These are phyloP conservation scores for Euphorbia pulcherrima DNA, from an alignment of 345 rosid genomes.

Conservation along the genomic window DNA sequence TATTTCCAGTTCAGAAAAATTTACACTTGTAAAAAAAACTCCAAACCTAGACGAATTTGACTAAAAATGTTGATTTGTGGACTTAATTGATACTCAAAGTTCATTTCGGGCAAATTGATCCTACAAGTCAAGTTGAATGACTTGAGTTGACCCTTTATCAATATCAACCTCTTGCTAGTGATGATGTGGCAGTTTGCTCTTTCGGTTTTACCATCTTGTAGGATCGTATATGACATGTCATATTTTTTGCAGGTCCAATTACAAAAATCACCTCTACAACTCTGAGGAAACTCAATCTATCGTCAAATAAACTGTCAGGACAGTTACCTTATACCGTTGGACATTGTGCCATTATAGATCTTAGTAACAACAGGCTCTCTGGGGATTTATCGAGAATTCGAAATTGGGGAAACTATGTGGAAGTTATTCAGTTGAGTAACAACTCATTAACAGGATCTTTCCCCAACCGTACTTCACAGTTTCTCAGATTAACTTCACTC, in stretches of 20 bases:
- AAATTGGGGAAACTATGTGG: slow-evolving; percentile 78
- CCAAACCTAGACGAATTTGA: too few species aligned
- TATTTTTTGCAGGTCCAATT: slow-evolving; percentile 58
- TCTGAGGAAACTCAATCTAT: slow-evolving; percentile 66
- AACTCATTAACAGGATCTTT: slow-evolving; percentile 62
- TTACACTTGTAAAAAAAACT: too few species aligned
- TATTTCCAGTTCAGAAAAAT: too few species aligned
- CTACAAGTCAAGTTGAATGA: too few species aligned
- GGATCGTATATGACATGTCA: too few species aligned
- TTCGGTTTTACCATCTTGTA: too few species aligned
- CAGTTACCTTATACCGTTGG: slow-evolving; percentile 57
- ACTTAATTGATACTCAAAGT: too few species aligned
- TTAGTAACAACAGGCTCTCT: slow-evolving; percentile 64
- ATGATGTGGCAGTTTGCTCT: too few species aligned
- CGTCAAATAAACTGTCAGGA: slow-evolving; percentile 72
- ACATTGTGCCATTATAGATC: slow-evolving; percentile 65
- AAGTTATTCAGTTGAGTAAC: slow-evolving; percentile 65
- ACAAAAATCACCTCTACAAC: slow-evolving; percentile 68
- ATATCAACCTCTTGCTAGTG: too few species aligned
- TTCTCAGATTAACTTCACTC: slow-evolving; percentile 61
- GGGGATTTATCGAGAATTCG: slow-evolving; percentile 69
- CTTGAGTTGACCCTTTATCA: too few species aligned
- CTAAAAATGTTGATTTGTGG: too few species aligned
- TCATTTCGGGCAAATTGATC: too few species aligned
- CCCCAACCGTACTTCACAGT: slow-evolving; percentile 63